Evolutionary conservation across 2,329 filamentous ascomycete species (phyloP), one percentile per base, ranked within the genome.

Genomic region (Alternaria sp.): DNA sequence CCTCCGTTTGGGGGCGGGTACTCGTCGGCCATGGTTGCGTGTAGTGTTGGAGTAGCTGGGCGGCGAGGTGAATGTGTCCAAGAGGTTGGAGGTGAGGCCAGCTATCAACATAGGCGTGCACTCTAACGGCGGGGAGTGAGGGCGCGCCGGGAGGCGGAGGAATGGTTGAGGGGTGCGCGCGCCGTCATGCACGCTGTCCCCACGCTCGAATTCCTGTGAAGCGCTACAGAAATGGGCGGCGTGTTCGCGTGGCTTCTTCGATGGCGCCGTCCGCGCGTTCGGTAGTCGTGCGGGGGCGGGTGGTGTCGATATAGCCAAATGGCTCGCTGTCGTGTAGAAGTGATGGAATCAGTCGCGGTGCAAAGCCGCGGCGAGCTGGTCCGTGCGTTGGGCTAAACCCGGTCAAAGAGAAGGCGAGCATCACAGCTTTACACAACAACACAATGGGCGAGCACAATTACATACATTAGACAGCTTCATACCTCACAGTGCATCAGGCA

Each of bases 21-120:
- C 5, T 67, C 62, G 54, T 58, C 56, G 52, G 66, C 65, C 70
- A 72, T 72, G 56, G 62, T 70, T 55, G 69, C 66, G 68, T 65
- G 66, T 34, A 56, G 56, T 45, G 56, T 61, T 29, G 39, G 40
- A 4, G 24, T 17, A 33, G 10, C 54, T 31, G 44, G 45, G 49
- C 31, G 10, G 28, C 26, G 36, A n/a, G 26, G 3, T 45, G 17
- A n/a, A 26, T 24, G 34, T 29, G 52, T 36, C 45, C 46, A 34
- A 13, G 24, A 11, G n/a, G 14, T 33, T 44, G 26, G 37, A 26
- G 10, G 14, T 34, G 23, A 26, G 39, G 42, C 29, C 40, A 21
- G 41, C n/a, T 57, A 50, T 33, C 17, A 40, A 50, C 53, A 58
- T 41, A 51, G 44, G 56, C 52, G 44, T 29, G 17, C 39, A 17